Percentiles rank a stretch among this genome's conserved stretches.
phyloP scores from a whole-genome alignment of 2,329 filamentous ascomycete genomes.

The Cercospora canescens region DNA sequence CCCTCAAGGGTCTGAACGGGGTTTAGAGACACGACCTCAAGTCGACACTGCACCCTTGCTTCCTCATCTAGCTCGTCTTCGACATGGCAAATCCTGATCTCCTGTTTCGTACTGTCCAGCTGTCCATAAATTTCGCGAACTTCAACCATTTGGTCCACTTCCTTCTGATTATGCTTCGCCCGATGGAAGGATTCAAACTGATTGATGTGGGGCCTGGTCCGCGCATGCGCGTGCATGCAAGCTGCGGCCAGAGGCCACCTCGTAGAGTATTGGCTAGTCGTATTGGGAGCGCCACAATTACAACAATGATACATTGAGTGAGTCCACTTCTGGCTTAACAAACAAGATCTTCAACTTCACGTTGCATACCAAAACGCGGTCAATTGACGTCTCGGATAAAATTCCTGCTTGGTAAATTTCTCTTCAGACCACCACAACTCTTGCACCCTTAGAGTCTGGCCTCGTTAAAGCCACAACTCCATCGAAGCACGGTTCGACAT shows the following conservation, averaged over 20 bases:
- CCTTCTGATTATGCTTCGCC: too few species aligned
- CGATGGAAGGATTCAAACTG: too few species aligned
- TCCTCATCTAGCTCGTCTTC: not conserved
- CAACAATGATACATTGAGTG: too few species aligned
- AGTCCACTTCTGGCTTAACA: too few species aligned
- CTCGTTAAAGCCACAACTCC: not conserved
- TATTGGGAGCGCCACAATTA: too few species aligned
- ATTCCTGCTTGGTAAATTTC: too few species aligned
- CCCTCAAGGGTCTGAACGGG: too few species aligned
- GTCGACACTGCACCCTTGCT: not conserved
- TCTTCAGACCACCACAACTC: too few species aligned
- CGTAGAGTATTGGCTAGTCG: too few species aligned
- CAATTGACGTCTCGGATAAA: too few species aligned
- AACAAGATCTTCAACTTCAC: too few species aligned
- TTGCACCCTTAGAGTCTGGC: not conserved
- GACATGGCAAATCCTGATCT: constrained; percentile 1
- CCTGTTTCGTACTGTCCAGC: not conserved
- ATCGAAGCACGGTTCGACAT: not conserved
- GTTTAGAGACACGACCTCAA: not conserved
- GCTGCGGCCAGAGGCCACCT: not conserved
- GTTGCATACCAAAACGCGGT: too few species aligned
- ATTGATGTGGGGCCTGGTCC: not conserved
- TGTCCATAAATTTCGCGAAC: not conserved
- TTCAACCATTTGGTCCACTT: not conserved
- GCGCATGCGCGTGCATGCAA: not conserved